phyloP scores from a whole-genome alignment of 768 basidiomycete species.

The Gymnopilus dilepis region DNA sequence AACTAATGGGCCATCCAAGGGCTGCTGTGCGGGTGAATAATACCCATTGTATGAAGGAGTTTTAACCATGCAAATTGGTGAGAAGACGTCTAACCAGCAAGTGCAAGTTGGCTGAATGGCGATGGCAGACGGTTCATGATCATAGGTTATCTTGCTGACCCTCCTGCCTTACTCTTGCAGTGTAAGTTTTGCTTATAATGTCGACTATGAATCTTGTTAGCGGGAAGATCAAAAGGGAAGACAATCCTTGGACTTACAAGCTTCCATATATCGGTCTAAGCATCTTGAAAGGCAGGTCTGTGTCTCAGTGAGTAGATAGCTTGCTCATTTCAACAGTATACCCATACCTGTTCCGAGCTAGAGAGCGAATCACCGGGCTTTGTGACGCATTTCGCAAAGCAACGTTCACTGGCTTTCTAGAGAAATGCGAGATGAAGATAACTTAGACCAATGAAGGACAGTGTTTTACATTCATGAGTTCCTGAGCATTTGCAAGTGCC shows the following conservation, averaged over 20 bases:
- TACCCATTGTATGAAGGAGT: not conserved
- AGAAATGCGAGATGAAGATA: constrained; percentile 8
- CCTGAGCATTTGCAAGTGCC: constrained; percentile 76
- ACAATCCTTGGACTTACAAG: constrained; percentile 62
- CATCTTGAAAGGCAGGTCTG: constrained; percentile 80
- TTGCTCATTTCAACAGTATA: not conserved
- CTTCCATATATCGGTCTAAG: constrained; percentile 84
- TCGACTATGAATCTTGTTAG: constrained; percentile 57
- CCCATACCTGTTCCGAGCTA: constrained; percentile 70
- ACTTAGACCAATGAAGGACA: not conserved
- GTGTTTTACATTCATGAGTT: constrained; percentile 71
- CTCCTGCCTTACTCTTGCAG: constrained; percentile 54
- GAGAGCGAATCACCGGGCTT: constrained; percentile 77
- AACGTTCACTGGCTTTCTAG: constrained; percentile 82
- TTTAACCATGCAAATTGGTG: too few species aligned
- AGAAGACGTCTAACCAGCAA: too few species aligned
- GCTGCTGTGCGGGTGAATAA: too few species aligned
- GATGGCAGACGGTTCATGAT: not conserved
- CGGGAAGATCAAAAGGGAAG: not conserved
- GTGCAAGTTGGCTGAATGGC: too few species aligned
- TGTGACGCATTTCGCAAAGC: constrained; percentile 76
- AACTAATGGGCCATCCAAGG: too few species aligned
- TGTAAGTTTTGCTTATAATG: constrained; percentile 75
- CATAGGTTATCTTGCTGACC: constrained; percentile 10
- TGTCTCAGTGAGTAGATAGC: constrained; percentile 4